phyloP scores from a whole-genome alignment of 169 alveolate species.

The Plasmodium reichenowi region DNA sequence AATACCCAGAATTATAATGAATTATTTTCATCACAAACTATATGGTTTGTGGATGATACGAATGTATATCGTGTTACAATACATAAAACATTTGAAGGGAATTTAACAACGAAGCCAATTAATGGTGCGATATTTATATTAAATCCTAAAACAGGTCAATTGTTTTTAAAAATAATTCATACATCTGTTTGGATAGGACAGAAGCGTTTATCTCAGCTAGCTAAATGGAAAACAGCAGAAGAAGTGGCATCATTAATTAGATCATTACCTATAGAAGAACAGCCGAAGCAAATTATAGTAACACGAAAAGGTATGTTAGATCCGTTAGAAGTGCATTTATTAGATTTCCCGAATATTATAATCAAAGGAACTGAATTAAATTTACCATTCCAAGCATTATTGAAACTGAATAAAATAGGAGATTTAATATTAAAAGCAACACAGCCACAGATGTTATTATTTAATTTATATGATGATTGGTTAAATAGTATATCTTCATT shows the following conservation, averaged over 20 bases:
- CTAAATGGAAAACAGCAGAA: constrained; percentile 99
- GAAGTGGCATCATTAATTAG: constrained; percentile 99
- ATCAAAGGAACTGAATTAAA: constrained; percentile 99
- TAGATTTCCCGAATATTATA: constrained; percentile 99
- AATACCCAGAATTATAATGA: constrained; percentile 99
- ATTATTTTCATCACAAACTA: constrained; percentile 98
- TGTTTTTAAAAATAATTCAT: constrained; percentile 99
- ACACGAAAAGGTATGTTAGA: constrained; percentile 99
- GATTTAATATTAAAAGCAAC: constrained; percentile 99
- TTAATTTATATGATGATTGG: constrained; percentile 99
- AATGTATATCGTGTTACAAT: constrained; percentile 99
- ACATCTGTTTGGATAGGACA: constrained; percentile 99
- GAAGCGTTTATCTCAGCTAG: constrained; percentile 99
- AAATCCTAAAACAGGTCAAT: constrained; percentile 99
- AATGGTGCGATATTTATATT: constrained; percentile 99
- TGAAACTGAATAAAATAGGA: constrained; percentile 99
- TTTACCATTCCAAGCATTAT: constrained; percentile 99
- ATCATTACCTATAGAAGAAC: constrained; percentile 99
- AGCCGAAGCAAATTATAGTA: constrained; percentile 99
- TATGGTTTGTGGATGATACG: constrained; percentile 99
- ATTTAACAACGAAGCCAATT: constrained; percentile 99
- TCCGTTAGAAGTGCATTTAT: constrained; percentile 99
- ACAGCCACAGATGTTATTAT: constrained; percentile 99
- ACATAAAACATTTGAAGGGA: constrained; percentile 99
- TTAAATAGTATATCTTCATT: constrained; percentile 96